Percentiles rank a stretch among this genome's conserved stretches.
Evolutionary conservation across 1,284 basidiomycete genomes (phyloP).

Genomic region (Tetrapyrgos nigripes): DNA sequence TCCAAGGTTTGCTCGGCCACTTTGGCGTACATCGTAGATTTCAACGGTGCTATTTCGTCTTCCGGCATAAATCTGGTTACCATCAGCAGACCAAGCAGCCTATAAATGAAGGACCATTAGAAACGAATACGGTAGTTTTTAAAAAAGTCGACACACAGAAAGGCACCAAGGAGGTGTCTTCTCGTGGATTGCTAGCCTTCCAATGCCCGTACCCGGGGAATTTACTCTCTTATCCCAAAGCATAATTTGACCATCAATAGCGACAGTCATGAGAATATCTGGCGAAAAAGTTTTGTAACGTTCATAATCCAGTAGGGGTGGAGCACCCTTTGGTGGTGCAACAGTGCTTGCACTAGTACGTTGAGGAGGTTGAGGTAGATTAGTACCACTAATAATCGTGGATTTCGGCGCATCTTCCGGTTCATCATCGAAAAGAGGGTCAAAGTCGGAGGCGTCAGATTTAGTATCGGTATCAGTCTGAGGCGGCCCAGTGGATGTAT

Average conservation of each 20-base stretch:
- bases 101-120: conserved; percentile 35
- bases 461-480: conserved; percentile 61
- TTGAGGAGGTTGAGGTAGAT: conserved; percentile 26
- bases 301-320: conserved; percentile 68
- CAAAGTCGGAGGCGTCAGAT: conserved; percentile 79
- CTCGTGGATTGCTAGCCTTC: conserved; percentile 85
- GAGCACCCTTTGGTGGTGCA: conserved; percentile 71
- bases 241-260: conserved; percentile 92
- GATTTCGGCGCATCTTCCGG: conserved; percentile 57
- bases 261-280: conserved; percentile 88
- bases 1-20: conserved; percentile 62
- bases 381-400: background rate
- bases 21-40: conserved; percentile 90
- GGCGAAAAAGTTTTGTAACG: conserved; percentile 75
- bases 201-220: conserved; percentile 72
- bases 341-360: conserved; percentile 36
- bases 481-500: conserved; percentile 16
- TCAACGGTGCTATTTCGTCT: conserved; percentile 92
- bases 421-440: conserved; percentile 83
- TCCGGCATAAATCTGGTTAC: conserved; percentile 90
- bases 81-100: conserved; percentile 95
- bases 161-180: conserved; percentile 97
- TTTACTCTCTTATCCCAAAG: conserved; percentile 88
- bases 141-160: conserved; percentile 63
- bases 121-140: conserved; percentile 14